Percentiles rank a stretch among this genome's conserved stretches.
Conservation (phyloP, 768 basidiomycete species). For the Hydnomerulius pinastri region DNA sequence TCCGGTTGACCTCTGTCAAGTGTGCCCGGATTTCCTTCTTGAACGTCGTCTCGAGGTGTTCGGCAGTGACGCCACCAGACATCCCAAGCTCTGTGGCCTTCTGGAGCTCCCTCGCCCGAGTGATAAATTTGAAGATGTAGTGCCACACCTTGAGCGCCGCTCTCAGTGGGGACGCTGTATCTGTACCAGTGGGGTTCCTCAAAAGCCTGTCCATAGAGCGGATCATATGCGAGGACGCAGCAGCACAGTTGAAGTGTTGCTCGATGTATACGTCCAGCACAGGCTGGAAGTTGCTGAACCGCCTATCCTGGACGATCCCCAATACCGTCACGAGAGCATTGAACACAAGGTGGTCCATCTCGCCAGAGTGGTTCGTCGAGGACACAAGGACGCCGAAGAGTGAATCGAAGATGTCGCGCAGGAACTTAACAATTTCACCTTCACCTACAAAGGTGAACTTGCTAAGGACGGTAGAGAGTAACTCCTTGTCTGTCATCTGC, state of each 20-base stretch:
- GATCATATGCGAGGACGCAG: slow-evolving; percentile 83
- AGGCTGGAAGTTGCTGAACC: slow-evolving; percentile 93
- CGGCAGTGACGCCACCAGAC: slow-evolving; percentile 79
- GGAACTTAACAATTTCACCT: slow-evolving; percentile 92
- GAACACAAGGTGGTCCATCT: slow-evolving; percentile 87
- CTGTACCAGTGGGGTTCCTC: slow-evolving; percentile 65
- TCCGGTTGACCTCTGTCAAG: slow-evolving; percentile 76
- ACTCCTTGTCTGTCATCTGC: slow-evolving; percentile 58
- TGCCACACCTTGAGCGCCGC: slow-evolving; percentile 96
- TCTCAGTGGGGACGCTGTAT: slow-evolving; percentile 77
- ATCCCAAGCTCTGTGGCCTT: slow-evolving; percentile 78
- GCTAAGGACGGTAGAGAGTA: slow-evolving; percentile 69
- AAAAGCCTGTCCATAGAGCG: slow-evolving; percentile 86
- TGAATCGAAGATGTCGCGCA: slow-evolving; percentile 88
- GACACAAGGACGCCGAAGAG: slow-evolving; percentile 89
- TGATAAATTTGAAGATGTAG: slow-evolving; percentile 93
- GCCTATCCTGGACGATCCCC: slow-evolving; percentile 88
- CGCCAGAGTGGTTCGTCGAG: slow-evolving; percentile 66
- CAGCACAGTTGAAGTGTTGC: slow-evolving; percentile 78
- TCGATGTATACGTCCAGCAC: slow-evolving; percentile 94
- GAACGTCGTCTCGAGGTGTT: slow-evolving; percentile 84
- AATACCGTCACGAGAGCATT: slow-evolving; percentile 89
- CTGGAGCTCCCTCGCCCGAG: slow-evolving; percentile 86
- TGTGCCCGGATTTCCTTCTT: slow-evolving; percentile 80
- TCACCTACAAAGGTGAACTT: slow-evolving; percentile 93